Percentiles rank a stretch among this genome's conserved stretches.
Conservation (phyloP, 2,329 filamentous ascomycete species). For the Xylariaceae sp. region DNA sequence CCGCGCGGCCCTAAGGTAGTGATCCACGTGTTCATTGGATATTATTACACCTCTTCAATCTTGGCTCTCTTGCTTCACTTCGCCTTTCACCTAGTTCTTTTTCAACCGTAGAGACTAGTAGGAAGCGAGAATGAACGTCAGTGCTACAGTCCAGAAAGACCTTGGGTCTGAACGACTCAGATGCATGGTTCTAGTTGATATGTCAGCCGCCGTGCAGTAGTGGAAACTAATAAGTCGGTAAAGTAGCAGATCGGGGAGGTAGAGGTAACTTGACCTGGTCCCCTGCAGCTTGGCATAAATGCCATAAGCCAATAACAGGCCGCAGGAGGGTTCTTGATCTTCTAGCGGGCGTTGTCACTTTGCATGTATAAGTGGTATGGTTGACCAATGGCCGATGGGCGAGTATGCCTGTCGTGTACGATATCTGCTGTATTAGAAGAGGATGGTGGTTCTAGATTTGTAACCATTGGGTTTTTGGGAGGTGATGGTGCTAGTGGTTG, state of each 20-base stretch:
- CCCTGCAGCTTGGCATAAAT: slow-evolving; percentile 19
- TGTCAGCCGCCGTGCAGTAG: too few relatives aligned
- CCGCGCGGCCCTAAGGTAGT: too few relatives aligned
- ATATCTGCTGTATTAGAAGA: too few relatives aligned
- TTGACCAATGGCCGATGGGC: slow-evolving; percentile 17
- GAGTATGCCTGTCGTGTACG: too few relatives aligned
- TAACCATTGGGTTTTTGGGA: not conserved
- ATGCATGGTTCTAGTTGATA: too few relatives aligned
- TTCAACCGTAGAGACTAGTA: not conserved
- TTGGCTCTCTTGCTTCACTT: not conserved
- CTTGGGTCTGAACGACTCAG: too few relatives aligned
- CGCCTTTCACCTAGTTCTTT: not conserved
- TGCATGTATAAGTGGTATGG: slow-evolving; percentile 13
- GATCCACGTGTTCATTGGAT: too few relatives aligned
- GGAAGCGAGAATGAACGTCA: not conserved
- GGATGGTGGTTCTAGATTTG: too few relatives aligned
- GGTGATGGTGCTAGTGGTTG: not conserved
- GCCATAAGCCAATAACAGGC: slow-evolving; percentile 23
- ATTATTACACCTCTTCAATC: too few relatives aligned
- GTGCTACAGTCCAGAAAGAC: not conserved
- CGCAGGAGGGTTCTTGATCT: slow-evolving; percentile 12
- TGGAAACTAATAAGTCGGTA: not conserved
- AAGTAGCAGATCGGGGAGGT: not conserved
- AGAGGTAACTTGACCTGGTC: not conserved
- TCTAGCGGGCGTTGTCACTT: slow-evolving; percentile 17